Base-by-base conservation (phyloP, 306 rosid genomes). In the Sindora glabra region DNA sequence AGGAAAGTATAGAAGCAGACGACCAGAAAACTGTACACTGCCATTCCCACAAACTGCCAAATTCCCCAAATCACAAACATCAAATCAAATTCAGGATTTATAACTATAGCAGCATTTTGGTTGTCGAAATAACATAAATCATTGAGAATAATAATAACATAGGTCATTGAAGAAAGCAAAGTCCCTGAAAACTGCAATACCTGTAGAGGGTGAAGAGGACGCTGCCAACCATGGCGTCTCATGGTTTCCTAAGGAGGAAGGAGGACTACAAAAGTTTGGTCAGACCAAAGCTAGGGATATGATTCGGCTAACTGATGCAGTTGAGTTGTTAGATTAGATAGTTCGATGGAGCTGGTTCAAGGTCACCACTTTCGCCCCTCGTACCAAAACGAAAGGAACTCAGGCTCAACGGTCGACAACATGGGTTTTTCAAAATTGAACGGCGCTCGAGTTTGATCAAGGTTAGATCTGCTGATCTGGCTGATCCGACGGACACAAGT, bases 141-240 rank as follows among this genome's bases (percentile, higher is more conserved):
- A n/a, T n/a, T n/a, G 11, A 34, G 3, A 34, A 34, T 1, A 34
- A 34, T 10, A 3, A 8, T 10, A 29, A 29, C 34, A 29, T 9
- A 4, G 5, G 34, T 29, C 34, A 29, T 4, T 29, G 34, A 9
- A 29, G 34, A 29, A 4, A 4, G 34, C 5, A 29, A 29, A 4
- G n/a, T n/a, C n/a, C n/a, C n/a, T n/a, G n/a, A n/a, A n/a, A n/a
- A n/a, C n/a, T 1, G 34, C 34, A 21, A 33, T 1, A 91, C 98
- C 96, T 88, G 98, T 62, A 92, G 64, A 68, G 95, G 81, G 53
- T 88, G 98, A 59, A 92, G 83, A 61, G 98, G 98, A 44, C 79
- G 85, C 63, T 92, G 94, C 88, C 92, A 92, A 15, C 98, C 98
- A 78, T 88, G 95, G 88, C 89, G 95, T 81, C 96, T 92, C 83